Evolutionary conservation across 2,329 filamentous ascomycete genomes (phyloP).

Genomic region (Alternaria ethzedia): DNA sequence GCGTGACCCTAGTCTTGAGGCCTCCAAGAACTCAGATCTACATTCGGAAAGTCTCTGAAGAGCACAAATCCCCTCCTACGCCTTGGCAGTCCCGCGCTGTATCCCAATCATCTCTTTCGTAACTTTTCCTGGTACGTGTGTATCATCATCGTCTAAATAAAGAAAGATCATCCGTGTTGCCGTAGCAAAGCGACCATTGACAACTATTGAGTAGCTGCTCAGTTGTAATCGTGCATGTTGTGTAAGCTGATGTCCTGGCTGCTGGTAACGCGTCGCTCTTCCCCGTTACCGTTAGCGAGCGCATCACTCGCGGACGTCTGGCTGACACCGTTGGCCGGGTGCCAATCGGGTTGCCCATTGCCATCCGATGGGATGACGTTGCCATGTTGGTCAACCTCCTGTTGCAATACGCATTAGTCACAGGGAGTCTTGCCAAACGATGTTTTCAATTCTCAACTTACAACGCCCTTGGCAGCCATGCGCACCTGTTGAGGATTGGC

Average conservation of each 20-base stretch:
- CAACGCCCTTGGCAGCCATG: slow-evolving; percentile 67
- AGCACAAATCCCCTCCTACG: background rate
- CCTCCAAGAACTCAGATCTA: background rate
- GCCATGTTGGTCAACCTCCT: slow-evolving; percentile 61
- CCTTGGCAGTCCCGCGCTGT: slow-evolving; percentile 1
- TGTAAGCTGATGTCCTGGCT: slow-evolving; percentile 67
- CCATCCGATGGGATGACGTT: slow-evolving; percentile 61
- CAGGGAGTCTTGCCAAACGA: background rate
- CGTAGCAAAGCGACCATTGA: background rate
- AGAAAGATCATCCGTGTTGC: background rate
- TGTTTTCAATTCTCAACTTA: slow-evolving; percentile 21
- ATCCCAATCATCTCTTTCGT: slow-evolving; percentile 4
- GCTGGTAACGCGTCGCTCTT: slow-evolving; percentile 48
- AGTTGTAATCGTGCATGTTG: slow-evolving; percentile 56
- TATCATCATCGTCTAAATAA: slow-evolving; percentile 3
- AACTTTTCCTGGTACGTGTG: slow-evolving; percentile 3
- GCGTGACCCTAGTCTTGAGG: background rate
- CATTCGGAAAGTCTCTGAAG: background rate
- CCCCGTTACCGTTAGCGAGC: slow-evolving; percentile 23
- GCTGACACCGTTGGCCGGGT: slow-evolving; percentile 27
- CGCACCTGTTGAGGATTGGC: slow-evolving; percentile 66
- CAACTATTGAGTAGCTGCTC: background rate
- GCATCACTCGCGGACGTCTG: slow-evolving; percentile 23
- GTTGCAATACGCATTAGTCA: slow-evolving; percentile 14
- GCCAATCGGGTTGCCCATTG: slow-evolving; percentile 33